Conservation (phyloP, 148 eudicot species). For the Suaeda aralocaspica region DNA sequence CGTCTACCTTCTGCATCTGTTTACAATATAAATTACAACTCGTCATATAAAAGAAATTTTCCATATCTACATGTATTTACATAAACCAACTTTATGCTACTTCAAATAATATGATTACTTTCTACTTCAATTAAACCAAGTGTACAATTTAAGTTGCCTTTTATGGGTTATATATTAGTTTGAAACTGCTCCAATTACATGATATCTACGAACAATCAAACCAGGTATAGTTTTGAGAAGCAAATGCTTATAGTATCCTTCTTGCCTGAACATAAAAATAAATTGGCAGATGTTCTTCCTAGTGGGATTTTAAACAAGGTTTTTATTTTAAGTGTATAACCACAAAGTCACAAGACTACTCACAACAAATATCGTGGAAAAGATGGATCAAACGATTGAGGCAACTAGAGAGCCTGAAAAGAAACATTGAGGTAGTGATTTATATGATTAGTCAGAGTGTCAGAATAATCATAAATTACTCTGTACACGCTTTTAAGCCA, state of each 20-base stretch:
- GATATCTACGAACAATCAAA: background rate
- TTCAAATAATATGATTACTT: too few relatives aligned
- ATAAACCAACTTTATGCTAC: too few relatives aligned
- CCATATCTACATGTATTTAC: background rate
- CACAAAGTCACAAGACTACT: too few relatives aligned
- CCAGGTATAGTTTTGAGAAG: background rate
- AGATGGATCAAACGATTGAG: too few relatives aligned
- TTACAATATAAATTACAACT: background rate
- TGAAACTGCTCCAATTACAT: background rate
- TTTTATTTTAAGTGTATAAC: too few relatives aligned
- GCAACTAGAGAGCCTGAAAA: too few relatives aligned
- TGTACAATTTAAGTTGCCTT: background rate
- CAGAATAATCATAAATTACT: too few relatives aligned
- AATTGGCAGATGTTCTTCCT: background rate
- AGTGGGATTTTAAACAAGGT: too few relatives aligned
- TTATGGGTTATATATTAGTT: background rate
- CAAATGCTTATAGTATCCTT: background rate
- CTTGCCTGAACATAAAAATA: background rate
- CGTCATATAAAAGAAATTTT: background rate
- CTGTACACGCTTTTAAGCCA: too few relatives aligned
- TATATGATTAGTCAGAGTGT: too few relatives aligned
- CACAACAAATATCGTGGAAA: too few relatives aligned
- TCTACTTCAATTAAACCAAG: background rate
- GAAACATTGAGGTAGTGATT: too few relatives aligned
- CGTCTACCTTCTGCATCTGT: constrained; percentile 30